These are phyloP conservation scores for Thalassiosira livingstoniorum DNA, from an alignment of 352 stramenopile species.

Conservation along the genomic window DNA sequence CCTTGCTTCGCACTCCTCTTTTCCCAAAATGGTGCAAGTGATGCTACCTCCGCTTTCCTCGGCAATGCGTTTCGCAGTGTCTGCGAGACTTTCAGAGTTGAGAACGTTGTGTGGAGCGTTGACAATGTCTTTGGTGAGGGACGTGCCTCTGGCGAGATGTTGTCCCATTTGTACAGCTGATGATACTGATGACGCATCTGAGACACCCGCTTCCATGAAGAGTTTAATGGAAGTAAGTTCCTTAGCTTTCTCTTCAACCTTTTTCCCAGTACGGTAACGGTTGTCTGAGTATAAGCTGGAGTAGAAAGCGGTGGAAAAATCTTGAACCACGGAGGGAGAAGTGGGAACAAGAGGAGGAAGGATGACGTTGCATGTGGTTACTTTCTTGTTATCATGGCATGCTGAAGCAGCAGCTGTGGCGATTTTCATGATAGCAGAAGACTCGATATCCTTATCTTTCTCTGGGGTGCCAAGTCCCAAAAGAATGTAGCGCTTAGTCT, in stretches of 20 bases:
- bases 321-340: constrained; percentile 48
- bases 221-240: constrained; percentile 71
- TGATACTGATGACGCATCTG: constrained; percentile 21
- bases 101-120: constrained; percentile 89
- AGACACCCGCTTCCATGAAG: constrained; percentile 42
- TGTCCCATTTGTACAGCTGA: constrained; percentile 57
- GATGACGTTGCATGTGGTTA: constrained; percentile 62
- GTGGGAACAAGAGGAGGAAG: constrained; percentile 53
- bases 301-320: constrained; percentile 77
- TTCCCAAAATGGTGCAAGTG: constrained; percentile 78
- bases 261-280: constrained; percentile 77
- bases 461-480: constrained; percentile 67
- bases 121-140: constrained; percentile 87
- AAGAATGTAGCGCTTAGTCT: constrained; percentile 68
- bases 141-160: constrained; percentile 72
- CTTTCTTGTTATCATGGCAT: constrained; percentile 76
- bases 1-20: constrained; percentile 82
- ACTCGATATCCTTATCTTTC: constrained; percentile 53
- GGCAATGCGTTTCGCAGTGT: constrained; percentile 77
- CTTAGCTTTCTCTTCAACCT: constrained; percentile 72
- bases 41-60: constrained; percentile 75
- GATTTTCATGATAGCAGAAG: constrained; percentile 56
- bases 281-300: constrained; percentile 80
- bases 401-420: constrained; percentile 66
- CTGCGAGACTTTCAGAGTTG: constrained; percentile 85